Evolutionary conservation across 2,329 filamentous ascomycete genomes (phyloP).

Genomic region (Ophiostoma quercus): DNA sequence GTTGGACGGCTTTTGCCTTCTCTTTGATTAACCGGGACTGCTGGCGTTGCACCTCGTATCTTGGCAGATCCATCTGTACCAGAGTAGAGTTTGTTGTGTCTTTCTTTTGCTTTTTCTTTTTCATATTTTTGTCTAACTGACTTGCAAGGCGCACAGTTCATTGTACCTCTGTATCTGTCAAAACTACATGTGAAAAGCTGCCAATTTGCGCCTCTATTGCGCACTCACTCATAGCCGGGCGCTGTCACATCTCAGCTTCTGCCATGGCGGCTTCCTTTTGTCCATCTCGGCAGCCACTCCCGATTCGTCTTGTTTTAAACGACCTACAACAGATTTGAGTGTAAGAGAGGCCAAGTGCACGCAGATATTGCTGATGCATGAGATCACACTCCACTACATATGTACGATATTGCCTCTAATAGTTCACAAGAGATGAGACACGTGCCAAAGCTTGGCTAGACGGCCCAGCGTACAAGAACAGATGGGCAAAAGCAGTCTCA

Average conservation of each 20-base stretch:
- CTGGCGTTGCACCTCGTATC: background rate
- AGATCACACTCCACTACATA: background rate
- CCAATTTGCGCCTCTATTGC: background rate
- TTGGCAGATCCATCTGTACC: constrained; percentile 4
- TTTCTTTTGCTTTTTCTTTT: too few relatives aligned
- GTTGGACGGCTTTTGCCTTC: background rate
- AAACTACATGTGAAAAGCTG: too few relatives aligned
- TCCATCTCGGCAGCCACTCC: constrained; percentile 3
- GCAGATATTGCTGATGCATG: background rate
- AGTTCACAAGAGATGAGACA: background rate
- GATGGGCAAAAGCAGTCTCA: background rate
- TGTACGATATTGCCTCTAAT: background rate
- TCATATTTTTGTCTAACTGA: too few relatives aligned
- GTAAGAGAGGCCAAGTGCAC: background rate
- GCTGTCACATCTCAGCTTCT: background rate
- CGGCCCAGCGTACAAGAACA: background rate
- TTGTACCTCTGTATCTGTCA: background rate
- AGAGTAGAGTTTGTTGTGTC: background rate
- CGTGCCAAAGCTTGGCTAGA: background rate
- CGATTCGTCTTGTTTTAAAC: background rate
- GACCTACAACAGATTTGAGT: background rate
- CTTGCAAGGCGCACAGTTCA: background rate
- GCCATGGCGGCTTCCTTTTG: background rate
- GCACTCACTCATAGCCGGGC: background rate
- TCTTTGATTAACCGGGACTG: background rate